Evolutionary conservation across 2,329 filamentous ascomycete genomes (phyloP).

Genomic region (Ophiostoma australiae): DNA sequence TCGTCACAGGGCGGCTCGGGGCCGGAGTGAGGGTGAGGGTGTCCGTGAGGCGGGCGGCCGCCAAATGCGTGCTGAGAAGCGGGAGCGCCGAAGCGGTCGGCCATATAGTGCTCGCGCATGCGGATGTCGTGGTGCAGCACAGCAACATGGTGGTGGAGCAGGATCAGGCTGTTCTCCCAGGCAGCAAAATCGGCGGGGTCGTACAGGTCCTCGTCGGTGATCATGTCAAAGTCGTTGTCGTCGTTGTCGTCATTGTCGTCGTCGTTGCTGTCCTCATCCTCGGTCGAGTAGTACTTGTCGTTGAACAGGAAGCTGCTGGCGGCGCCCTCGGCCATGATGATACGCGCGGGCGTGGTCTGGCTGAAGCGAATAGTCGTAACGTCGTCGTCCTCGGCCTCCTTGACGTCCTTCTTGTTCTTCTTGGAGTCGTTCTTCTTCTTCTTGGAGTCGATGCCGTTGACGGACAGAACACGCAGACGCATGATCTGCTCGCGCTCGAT

Average conservation of each 20-base stretch:
- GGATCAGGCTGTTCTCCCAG: conserved; percentile 24
- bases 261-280: conserved; percentile 10
- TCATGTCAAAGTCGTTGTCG: background rate
- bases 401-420: conserved; percentile 20
- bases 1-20: conserved; percentile 29
- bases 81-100: conserved; percentile 21
- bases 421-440: conserved; percentile 28
- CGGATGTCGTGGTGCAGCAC: conserved; percentile 24
- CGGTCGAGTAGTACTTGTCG: conserved; percentile 10
- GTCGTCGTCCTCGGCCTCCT: conserved; percentile 28
- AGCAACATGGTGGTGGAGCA: conserved; percentile 20
- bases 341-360: conserved; percentile 41
- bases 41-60: background rate
- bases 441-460: conserved; percentile 37
- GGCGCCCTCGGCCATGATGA: conserved; percentile 42
- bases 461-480: conserved; percentile 40
- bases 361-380: conserved; percentile 41
- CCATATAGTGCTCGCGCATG: conserved; percentile 24
- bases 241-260: no score
- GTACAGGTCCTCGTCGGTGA: background rate
- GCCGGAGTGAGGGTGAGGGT: background rate
- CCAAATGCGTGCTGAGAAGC: conserved; percentile 11
- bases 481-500: conserved; percentile 42
- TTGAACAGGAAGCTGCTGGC: conserved; percentile 33
- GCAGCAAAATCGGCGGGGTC: conserved; percentile 23